These are phyloP conservation scores for Lentinus brumalis DNA, from an alignment of 768 basidiomycete genomes.

Conservation along the genomic window DNA sequence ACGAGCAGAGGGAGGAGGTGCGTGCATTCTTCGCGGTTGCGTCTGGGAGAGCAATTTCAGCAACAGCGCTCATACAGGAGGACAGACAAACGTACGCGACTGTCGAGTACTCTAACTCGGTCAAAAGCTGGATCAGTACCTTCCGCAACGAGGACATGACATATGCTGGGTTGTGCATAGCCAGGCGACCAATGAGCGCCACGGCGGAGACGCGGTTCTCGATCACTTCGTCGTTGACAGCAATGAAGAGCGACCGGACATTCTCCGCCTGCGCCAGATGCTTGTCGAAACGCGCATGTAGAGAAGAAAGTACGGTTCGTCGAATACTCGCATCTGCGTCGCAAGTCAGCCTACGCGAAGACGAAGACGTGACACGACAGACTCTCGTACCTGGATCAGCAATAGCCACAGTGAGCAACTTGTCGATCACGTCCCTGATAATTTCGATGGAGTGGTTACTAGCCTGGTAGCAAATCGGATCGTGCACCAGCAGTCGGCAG, in stretches of 20 bases:
- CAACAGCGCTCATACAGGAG: neutral
- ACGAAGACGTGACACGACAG: neutral
- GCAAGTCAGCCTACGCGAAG: neutral
- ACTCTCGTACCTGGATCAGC: conserved; percentile 81
- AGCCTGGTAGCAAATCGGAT: conserved; percentile 95
- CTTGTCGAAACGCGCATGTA: conserved; percentile 94
- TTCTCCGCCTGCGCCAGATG: conserved; percentile 99
- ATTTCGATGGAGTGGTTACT: conserved; percentile 96
- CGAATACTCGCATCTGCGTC: conserved; percentile 74
- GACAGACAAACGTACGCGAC: conserved; percentile 60
- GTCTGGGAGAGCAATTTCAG: conserved; percentile 44
- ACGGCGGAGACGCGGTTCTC: conserved; percentile 91
- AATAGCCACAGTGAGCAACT: conserved; percentile 91
- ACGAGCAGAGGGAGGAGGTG: conserved; percentile 89
- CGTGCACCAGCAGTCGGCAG: conserved; percentile 87
- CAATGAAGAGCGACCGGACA: conserved; percentile 96
- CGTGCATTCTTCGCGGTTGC: conserved; percentile 90
- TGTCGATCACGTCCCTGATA: conserved; percentile 97
- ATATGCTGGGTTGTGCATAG: conserved; percentile 95
- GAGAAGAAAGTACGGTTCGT: conserved; percentile 78
- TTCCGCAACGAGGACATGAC: conserved; percentile 98
- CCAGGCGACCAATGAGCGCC: conserved; percentile 86
- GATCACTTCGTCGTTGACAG: conserved; percentile 95
- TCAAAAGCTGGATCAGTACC: conserved; percentile 91
- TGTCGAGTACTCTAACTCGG: conserved; percentile 95